These are phyloP conservation scores for Leptographium lundbergii DNA, from an alignment of 2,329 filamentous ascomycete genomes.

Conservation along the genomic window DNA sequence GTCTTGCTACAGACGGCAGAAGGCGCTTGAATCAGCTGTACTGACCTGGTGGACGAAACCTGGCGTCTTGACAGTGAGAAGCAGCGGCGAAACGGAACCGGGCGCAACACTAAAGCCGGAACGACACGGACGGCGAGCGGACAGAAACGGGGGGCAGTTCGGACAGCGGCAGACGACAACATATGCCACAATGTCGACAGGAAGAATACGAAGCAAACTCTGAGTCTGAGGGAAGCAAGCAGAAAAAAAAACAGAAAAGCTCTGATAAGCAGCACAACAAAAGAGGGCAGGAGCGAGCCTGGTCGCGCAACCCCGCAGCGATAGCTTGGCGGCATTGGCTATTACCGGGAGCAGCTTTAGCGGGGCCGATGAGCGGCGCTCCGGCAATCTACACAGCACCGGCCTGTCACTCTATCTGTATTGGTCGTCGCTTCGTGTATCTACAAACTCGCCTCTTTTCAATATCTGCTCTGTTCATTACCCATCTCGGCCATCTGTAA, in stretches of 20 bases:
- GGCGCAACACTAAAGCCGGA: too few relatives aligned
- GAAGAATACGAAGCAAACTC: background rate
- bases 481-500: too few relatives aligned
- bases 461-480: too few relatives aligned
- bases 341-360: background rate
- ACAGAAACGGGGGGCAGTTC: background rate
- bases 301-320: background rate
- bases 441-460: too few relatives aligned
- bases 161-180: slow-evolving; percentile 4
- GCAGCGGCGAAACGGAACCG: background rate
- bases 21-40: background rate
- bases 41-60: background rate
- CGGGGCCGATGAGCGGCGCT: background rate
- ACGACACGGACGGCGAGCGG: background rate
- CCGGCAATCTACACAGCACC: background rate
- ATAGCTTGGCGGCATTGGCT: background rate
- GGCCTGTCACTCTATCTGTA: too few relatives aligned
- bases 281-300: background rate
- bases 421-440: too few relatives aligned
- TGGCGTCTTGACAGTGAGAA: background rate
- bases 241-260: background rate
- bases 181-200: background rate
- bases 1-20: background rate
- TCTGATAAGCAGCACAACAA: background rate
- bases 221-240: background rate